Evolutionary conservation across 2,329 filamentous ascomycete genomes (phyloP).

Genomic region (Hortaea werneckii): DNA sequence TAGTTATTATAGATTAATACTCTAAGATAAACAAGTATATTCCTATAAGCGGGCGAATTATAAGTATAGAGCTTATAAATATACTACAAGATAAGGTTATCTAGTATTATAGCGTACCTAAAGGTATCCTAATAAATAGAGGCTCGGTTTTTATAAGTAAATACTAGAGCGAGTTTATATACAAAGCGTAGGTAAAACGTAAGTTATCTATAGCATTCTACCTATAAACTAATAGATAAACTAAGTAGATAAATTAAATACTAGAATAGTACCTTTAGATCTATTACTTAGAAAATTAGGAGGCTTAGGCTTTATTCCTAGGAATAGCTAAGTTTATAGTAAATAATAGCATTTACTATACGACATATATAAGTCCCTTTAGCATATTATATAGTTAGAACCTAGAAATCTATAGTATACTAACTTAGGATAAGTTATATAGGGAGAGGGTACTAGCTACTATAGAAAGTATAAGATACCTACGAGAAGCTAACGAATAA

Average conservation of each 20-base stretch:
- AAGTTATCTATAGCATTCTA: not conserved
- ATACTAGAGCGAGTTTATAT: not conserved
- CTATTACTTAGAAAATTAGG: not conserved
- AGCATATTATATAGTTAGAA: not conserved
- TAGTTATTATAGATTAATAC: slow-evolving; percentile 14
- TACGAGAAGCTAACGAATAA: not conserved
- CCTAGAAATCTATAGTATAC: not conserved
- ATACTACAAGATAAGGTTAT: not conserved
- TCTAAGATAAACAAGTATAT: not conserved
- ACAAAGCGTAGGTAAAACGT: not conserved
- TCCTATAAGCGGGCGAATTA: not conserved
- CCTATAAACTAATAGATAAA: not conserved
- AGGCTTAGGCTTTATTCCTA: not conserved
- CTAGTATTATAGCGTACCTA: not conserved
- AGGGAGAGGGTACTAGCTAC: not conserved
- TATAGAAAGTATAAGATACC: not conserved
- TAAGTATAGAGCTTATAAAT: not conserved
- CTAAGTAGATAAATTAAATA: not conserved
- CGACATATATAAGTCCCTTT: not conserved
- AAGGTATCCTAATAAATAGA: not conserved
- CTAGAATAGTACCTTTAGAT: not conserved
- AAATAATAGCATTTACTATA: not conserved
- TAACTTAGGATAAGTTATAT: not conserved
- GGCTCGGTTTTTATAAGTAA: not conserved
- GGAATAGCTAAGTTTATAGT: not conserved